These are phyloP conservation scores for Ajuga chamaepitys DNA, from an alignment of 257 asterid species.

Conservation along the genomic window DNA sequence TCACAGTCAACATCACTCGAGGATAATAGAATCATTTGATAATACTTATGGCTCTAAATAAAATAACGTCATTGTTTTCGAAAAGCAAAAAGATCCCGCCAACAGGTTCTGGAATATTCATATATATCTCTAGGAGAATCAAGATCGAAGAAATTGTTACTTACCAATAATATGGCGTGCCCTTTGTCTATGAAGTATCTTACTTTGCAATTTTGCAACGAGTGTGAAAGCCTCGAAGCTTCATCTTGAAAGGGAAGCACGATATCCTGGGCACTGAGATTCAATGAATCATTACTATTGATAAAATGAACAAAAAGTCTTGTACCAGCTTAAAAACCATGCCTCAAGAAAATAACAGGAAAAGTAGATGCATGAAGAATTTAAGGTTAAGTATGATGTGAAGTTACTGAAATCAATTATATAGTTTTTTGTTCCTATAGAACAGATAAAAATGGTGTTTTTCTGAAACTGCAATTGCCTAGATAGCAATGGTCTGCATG, in stretches of 20 bases:
- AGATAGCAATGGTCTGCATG: too few relatives aligned
- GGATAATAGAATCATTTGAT: too few relatives aligned
- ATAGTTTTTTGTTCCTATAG: too few relatives aligned
- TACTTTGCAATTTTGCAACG: slow-evolving; percentile 54
- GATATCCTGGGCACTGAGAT: slow-evolving; percentile 81
- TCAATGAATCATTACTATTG: slow-evolving; percentile 14
- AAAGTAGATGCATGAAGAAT: neutral
- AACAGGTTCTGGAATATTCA: neutral
- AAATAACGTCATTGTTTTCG: too few relatives aligned
- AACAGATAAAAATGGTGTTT: too few relatives aligned
- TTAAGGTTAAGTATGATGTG: neutral
- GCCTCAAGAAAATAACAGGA: too few relatives aligned
- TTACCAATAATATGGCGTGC: slow-evolving; percentile 79
- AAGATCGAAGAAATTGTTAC: slow-evolving; percentile 32
- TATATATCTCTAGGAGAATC: neutral
- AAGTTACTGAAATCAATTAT: neutral
- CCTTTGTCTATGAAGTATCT: slow-evolving; percentile 79
- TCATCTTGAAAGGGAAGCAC: slow-evolving; percentile 91
- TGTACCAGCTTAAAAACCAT: too few relatives aligned
- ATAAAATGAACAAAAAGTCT: neutral
- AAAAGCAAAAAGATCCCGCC: too few relatives aligned
- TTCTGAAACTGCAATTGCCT: neutral
- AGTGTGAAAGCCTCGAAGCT: slow-evolving; percentile 57
- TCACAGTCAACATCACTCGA: too few relatives aligned
- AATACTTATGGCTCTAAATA: too few relatives aligned